Base-by-base conservation (phyloP, 306 rosid species). In the Castanopsis chinensis region DNA sequence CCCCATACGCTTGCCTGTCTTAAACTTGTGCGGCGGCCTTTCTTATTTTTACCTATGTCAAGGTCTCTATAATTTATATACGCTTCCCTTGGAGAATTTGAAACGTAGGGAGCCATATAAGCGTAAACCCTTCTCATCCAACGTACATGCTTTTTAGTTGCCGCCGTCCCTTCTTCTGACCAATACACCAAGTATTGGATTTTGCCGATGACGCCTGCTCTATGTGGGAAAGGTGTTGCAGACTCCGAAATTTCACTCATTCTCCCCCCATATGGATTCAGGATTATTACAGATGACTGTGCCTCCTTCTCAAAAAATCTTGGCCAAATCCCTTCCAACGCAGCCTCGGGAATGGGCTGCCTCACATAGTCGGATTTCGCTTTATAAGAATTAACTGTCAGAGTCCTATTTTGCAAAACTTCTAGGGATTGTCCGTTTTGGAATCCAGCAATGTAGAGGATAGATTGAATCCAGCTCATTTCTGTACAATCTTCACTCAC, bases 311-410 rank as follows among this genome's bases (percentile, higher is more conserved):
- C 51, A 2, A 37, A 18, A 33, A 77, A 55, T 17, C 37, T 53
- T 53, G 60, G 23, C 83, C 83, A 73, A 1, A 64, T 52, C 30
- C 83, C 83, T 17, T 73, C 58, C 1, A 80, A 69, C 6, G 75
- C 79, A 19, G 19, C 3, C 58, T 71, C 52, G 0, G 79, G 74
- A 45, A 82, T 65, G 12, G 85, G 85, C 4, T 63, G n/a, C 27
- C 41, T 28, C 45, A 82, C 85, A 12, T 82, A 82, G 75, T 82
- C 78, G 1, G 85, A 82, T 82, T 82, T 82, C 19, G 78, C 81
- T 77, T 77, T 82, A 60, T 76, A 82, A n/a, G 21, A 32, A 4
- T 35, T 4, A 4, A 49, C 41, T n/a, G 3, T 18, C 15, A 3
- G 10, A 55, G 71, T 82, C 63, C 87, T 68, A 9, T 25, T 58